phyloP scores from a whole-genome alignment of 352 stramenopile species.

The Pythium utonaiense region DNA sequence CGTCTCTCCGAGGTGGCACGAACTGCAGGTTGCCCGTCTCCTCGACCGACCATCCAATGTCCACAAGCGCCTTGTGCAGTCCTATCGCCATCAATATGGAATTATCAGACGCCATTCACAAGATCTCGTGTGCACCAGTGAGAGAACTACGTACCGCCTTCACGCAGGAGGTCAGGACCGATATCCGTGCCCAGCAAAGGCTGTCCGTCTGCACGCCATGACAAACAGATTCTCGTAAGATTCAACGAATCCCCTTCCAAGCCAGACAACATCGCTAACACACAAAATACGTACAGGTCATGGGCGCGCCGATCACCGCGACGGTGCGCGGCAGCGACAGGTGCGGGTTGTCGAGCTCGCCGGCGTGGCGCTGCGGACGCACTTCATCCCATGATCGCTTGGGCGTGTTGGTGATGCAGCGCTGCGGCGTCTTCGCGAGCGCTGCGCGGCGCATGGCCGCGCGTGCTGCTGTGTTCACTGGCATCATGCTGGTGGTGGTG shows the following conservation, averaged over 20 bases:
- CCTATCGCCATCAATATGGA: slow-evolving; percentile 21
- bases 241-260: too few relatives aligned
- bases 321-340: slow-evolving; percentile 65
- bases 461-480: not conserved
- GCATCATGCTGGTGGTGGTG: slow-evolving; percentile 11
- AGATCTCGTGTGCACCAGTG: not conserved
- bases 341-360: slow-evolving; percentile 47
- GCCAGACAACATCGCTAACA: too few relatives aligned
- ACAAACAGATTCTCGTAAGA: too few relatives aligned
- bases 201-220: slow-evolving; percentile 59
- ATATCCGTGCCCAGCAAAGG: slow-evolving; percentile 75
- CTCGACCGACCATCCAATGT: slow-evolving; percentile 82
- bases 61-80: slow-evolving; percentile 74
- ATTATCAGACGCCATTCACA: not conserved
- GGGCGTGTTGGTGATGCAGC: slow-evolving; percentile 49
- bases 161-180: slow-evolving; percentile 68
- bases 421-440: slow-evolving; percentile 17
- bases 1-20: slow-evolving; percentile 36
- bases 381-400: slow-evolving; percentile 56
- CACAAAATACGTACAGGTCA: slow-evolving; percentile 59
- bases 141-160: slow-evolving; percentile 34
- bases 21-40: slow-evolving; percentile 83
- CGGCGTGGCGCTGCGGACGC: slow-evolving; percentile 56
- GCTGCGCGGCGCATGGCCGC: slow-evolving; percentile 5
- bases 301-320: slow-evolving; percentile 80